Evolutionary conservation across 176 grass and related monocot genomes (phyloP).

Genomic region (Olyra latifolia): DNA sequence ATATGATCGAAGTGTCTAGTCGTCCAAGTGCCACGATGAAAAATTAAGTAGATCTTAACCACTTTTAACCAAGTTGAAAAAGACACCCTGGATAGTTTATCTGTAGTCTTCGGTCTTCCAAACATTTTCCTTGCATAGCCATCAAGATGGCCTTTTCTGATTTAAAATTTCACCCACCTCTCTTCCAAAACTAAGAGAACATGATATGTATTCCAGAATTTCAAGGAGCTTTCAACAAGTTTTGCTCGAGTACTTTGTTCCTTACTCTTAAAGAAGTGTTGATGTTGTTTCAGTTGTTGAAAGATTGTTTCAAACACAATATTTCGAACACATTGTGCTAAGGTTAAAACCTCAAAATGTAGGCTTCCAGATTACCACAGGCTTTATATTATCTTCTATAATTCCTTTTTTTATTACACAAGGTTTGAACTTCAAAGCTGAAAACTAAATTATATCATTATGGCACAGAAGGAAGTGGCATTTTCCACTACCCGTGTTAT

Average conservation of each 20-base stretch:
- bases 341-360: not conserved
- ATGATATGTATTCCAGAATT: not conserved
- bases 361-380: not conserved
- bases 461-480: not conserved
- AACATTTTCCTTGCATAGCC: not conserved
- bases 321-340: not conserved
- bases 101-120: not conserved
- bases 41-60: not conserved
- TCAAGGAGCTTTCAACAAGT: not conserved
- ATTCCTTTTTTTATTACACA: too few relatives aligned
- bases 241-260: not conserved
- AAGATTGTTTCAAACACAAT: not conserved
- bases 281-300: not conserved
- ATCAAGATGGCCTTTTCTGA: too few relatives aligned
- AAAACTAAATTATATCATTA: not conserved
- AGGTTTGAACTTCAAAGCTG: not conserved
- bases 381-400: too few relatives aligned
- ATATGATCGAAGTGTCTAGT: too few relatives aligned
- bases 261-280: not conserved
- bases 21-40: not conserved
- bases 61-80: not conserved
- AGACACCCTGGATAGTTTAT: not conserved
- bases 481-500: not conserved
- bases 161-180: not conserved
- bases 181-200: slow-evolving; percentile 2